phyloP scores from a whole-genome alignment of 2,329 filamentous ascomycete genomes.

The Bisporella sp. region DNA sequence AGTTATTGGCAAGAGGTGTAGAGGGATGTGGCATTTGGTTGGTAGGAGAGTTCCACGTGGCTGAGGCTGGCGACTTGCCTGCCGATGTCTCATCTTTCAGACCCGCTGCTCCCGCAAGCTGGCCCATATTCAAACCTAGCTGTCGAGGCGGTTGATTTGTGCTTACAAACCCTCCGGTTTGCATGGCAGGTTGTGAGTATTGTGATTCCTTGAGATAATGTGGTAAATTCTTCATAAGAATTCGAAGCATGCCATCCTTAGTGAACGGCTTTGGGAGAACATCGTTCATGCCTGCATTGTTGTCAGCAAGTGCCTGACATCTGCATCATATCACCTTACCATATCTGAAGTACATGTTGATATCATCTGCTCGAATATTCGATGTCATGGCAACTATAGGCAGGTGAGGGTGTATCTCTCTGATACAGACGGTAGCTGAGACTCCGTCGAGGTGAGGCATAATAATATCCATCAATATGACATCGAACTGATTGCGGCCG shows the following conservation, averaged over 20 bases:
- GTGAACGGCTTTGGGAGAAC: conserved; percentile 97
- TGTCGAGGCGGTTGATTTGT: conserved; percentile 17
- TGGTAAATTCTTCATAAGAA: conserved; percentile 83
- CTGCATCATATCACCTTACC: conserved; percentile 48
- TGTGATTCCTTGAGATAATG: conserved; percentile 63
- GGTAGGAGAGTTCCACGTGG: conserved; percentile 26
- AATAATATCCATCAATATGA: conserved; percentile 89
- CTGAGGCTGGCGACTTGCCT: conserved; percentile 26
- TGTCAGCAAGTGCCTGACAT: conserved; percentile 26
- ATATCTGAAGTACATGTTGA: conserved; percentile 94
- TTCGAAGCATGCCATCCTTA: conserved; percentile 72
- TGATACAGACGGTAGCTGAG: conserved; percentile 87
- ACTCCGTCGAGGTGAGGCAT: conserved; percentile 96
- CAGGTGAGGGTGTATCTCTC: conserved; percentile 72
- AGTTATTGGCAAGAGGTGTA: conserved; percentile 18
- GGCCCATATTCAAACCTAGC: conserved; percentile 24
- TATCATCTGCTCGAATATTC: conserved; percentile 93
- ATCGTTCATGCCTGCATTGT: conserved; percentile 81
- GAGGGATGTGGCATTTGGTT: conserved; percentile 23
- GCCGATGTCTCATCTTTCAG: conserved; percentile 27
- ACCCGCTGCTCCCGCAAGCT: conserved; percentile 20
- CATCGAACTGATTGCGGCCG: conserved; percentile 44
- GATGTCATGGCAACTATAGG: conserved; percentile 99
- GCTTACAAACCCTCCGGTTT: conserved; percentile 19
- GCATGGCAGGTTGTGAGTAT: conserved; percentile 14